Evolutionary conservation across 2,329 filamentous ascomycete species (phyloP).

Genomic region (Beauveria brongniartii): DNA sequence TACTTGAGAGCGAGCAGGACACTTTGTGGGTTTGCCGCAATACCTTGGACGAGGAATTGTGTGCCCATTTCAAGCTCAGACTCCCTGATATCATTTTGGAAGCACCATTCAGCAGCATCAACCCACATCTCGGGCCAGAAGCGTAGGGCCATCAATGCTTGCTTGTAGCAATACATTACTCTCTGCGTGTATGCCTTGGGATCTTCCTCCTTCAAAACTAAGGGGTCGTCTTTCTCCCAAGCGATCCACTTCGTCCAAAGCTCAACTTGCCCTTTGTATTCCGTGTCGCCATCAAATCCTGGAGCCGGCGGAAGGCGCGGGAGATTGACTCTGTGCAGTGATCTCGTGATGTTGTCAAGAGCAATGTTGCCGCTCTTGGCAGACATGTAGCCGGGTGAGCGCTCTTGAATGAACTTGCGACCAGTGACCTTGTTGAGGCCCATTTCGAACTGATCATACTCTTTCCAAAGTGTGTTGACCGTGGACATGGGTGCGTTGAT

Average conservation of each 20-base stretch:
- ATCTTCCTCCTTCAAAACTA: constrained; percentile 80
- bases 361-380: constrained; percentile 85
- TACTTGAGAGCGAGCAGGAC: constrained; percentile 83
- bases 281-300: constrained; percentile 79
- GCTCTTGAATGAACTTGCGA: constrained; percentile 89
- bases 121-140: constrained; percentile 98
- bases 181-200: constrained; percentile 65
- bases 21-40: constrained; percentile 87
- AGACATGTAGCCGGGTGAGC: constrained; percentile 90
- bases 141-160: constrained; percentile 83
- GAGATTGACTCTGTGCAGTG: constrained; percentile 67
- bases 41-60: constrained; percentile 73
- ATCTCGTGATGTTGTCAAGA: constrained; percentile 78
- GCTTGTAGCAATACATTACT: constrained; percentile 85
- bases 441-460: constrained; percentile 96
- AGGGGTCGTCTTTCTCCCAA: constrained; percentile 90
- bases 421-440: constrained; percentile 86
- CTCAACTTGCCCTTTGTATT: constrained; percentile 76
- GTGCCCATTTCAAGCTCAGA: constrained; percentile 57
- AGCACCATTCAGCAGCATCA: constrained; percentile 88
- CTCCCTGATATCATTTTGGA: constrained; percentile 59
- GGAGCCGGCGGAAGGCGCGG: constrained; percentile 74
- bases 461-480: constrained; percentile 84
- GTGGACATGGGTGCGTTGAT: constrained; percentile 79
- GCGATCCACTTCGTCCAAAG: constrained; percentile 91